A percentile compares a stretch with the other conserved stretches of the same genome.
These are phyloP conservation scores for Penicillium thymicola DNA, from an alignment of 2,329 filamentous ascomycete genomes.

Conservation along the genomic window DNA sequence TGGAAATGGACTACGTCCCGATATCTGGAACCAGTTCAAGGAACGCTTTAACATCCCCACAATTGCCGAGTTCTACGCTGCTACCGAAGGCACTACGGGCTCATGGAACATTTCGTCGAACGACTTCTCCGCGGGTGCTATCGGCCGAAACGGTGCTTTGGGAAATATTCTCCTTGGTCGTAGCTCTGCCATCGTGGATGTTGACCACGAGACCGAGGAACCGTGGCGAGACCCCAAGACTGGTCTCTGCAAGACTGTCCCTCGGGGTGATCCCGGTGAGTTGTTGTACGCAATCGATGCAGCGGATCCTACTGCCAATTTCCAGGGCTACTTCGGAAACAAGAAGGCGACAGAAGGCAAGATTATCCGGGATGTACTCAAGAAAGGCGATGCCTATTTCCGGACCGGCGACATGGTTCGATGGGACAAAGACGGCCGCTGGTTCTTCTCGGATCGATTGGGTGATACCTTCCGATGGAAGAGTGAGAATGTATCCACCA, in stretches of 20 bases:
- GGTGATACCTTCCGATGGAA: conserved; percentile 60
- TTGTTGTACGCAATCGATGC: conserved; percentile 69
- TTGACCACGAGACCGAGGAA: conserved; percentile 68
- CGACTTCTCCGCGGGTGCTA: conserved; percentile 69
- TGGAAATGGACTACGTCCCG: conserved; percentile 80
- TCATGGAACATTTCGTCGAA: conserved; percentile 73
- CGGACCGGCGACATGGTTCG: conserved; percentile 77
- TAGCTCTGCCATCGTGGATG: conserved; percentile 58
- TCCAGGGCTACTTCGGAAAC: conserved; percentile 82
- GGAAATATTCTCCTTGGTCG: conserved; percentile 54
- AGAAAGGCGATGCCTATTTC: conserved; percentile 76
- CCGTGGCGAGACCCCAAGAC: conserved; percentile 67
- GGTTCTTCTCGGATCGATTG: conserved; percentile 71
- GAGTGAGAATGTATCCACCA: conserved; percentile 77
- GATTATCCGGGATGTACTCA: conserved; percentile 69
- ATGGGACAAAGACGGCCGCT: conserved; percentile 66
- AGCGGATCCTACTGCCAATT: conserved; percentile 59
- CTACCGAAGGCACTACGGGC: conserved; percentile 68
- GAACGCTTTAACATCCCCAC: conserved; percentile 71
- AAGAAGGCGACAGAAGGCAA: conserved; percentile 67
- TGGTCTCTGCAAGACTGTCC: conserved; percentile 62
- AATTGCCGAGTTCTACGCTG: conserved; percentile 77
- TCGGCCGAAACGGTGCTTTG: conserved; percentile 69
- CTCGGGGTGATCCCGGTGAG: conserved; percentile 67
- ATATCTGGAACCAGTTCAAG: conserved; percentile 82